These are phyloP conservation scores for Colletotrichum sp. DNA, from an alignment of 2,329 filamentous ascomycete species.

Conservation along the genomic window DNA sequence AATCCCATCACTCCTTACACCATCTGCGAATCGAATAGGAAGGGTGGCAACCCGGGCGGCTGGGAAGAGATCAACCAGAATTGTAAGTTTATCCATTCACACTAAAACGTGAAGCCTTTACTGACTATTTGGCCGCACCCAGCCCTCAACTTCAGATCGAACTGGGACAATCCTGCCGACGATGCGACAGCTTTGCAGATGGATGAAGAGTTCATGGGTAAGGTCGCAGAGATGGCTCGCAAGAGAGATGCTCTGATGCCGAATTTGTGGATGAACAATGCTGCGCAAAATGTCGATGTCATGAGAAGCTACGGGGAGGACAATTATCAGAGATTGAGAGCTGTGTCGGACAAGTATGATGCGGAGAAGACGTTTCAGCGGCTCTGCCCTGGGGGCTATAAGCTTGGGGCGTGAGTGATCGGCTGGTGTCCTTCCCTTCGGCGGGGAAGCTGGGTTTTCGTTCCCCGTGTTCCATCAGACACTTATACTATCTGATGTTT, in stretches of 20 bases:
- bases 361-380: neutral
- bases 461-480: no score
- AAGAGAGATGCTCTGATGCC: neutral
- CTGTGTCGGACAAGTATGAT: neutral
- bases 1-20: neutral
- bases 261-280: neutral
- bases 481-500: no score
- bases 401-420: neutral
- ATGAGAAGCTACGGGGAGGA: neutral
- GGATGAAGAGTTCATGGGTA: neutral
- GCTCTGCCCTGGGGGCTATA: neutral
- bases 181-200: neutral
- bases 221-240: neutral
- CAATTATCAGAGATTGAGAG: neutral
- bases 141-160: neutral
- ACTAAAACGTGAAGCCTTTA: no score
- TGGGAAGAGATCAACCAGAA: neutral
- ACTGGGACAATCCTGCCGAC: neutral
- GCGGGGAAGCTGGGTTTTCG: no score
- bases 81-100: neutral
- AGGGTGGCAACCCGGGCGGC: neutral
- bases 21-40: neutral
- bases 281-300: neutral
- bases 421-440: no score
- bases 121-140: no score